These are phyloP conservation scores for Paecilomyces niveus DNA, from an alignment of 2,329 filamentous ascomycete genomes.

Conservation along the genomic window DNA sequence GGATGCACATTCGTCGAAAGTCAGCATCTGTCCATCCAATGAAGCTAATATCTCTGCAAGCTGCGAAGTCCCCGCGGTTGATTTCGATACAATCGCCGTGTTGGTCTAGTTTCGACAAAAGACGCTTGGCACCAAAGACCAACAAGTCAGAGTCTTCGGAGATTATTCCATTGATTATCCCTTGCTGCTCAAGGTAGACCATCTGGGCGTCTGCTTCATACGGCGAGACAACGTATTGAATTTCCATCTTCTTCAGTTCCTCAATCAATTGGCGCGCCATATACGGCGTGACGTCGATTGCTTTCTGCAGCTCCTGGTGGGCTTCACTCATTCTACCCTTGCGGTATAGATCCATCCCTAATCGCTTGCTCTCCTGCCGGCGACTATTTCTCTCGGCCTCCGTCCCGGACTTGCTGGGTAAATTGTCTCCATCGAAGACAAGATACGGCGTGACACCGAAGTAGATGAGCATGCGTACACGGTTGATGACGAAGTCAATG, in stretches of 20 bases:
- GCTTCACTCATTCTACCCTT: slow-evolving; percentile 77
- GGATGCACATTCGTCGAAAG: slow-evolving; percentile 90
- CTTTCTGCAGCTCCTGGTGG: slow-evolving; percentile 82
- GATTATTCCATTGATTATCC: slow-evolving; percentile 77
- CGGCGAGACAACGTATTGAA: slow-evolving; percentile 88
- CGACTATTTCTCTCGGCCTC: slow-evolving; percentile 69
- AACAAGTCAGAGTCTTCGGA: slow-evolving; percentile 95
- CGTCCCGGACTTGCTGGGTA: slow-evolving; percentile 87
- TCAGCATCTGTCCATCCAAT: slow-evolving; percentile 88
- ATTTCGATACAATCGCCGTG: slow-evolving; percentile 91
- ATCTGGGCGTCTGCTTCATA: slow-evolving; percentile 98
- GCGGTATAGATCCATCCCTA: slow-evolving; percentile 70
- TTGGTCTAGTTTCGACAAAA: slow-evolving; percentile 90
- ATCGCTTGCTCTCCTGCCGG: slow-evolving; percentile 67
- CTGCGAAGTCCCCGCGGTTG: slow-evolving; percentile 78
- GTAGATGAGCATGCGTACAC: slow-evolving; percentile 87
- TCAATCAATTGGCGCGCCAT: slow-evolving; percentile 93
- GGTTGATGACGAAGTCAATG: slow-evolving; percentile 81
- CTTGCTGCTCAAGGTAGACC: slow-evolving; percentile 82
- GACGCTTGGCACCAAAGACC: slow-evolving; percentile 84
- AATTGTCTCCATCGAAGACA: slow-evolving; percentile 90
- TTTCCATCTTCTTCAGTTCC: slow-evolving; percentile 70
- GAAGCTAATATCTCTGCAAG: slow-evolving; percentile 79
- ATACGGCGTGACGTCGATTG: slow-evolving; percentile 88
- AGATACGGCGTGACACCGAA: slow-evolving; percentile 92